Conservation (phyloP, 495 filamentous ascomycete species). For the Venustampulla echinocandica region DNA sequence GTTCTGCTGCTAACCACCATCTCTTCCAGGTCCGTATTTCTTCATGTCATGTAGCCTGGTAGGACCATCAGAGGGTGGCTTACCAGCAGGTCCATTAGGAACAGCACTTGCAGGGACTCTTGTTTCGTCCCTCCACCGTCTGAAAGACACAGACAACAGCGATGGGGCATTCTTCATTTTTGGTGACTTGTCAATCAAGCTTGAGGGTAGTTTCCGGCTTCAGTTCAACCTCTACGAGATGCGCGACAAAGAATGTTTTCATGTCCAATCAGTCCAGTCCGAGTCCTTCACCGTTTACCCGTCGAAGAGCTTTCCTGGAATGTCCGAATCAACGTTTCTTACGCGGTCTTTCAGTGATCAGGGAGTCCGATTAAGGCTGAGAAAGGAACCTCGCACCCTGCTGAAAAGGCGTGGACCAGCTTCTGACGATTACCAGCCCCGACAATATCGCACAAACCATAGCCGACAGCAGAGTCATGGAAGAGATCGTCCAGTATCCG, state of each 20-base stretch:
- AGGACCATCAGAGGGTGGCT: conserved; percentile 44
- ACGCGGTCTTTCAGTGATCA: conserved; percentile 93
- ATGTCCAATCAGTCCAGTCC: conserved; percentile 63
- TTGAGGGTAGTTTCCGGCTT: conserved; percentile 69
- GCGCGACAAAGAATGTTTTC: conserved; percentile 48
- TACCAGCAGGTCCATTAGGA: conserved; percentile 20
- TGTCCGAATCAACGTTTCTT: conserved; percentile 84
- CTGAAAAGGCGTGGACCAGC: conserved; percentile 28
- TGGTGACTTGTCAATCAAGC: conserved; percentile 78
- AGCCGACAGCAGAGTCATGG: conserved; percentile 5
- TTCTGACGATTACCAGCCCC: conserved; percentile 21
- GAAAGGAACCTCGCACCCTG: conserved; percentile 69
- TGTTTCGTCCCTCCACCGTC: conserved; percentile 83
- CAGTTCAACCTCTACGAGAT: conserved; percentile 86
- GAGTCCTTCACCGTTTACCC: conserved; percentile 67
- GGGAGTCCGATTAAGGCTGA: conserved; percentile 78
- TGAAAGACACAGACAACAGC: conserved; percentile 86
- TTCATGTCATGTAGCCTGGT: conserved; percentile 71
- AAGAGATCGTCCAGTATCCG: not conserved
- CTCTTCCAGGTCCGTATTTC: conserved; percentile 63
- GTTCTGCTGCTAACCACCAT: not conserved
- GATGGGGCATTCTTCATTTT: conserved; percentile 98
- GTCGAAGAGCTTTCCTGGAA: conserved; percentile 75
- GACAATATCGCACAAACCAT: conserved; percentile 9
- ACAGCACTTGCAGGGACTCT: conserved; percentile 68